phyloP scores from a whole-genome alignment of 2,329 filamentous ascomycete species.

The Bipolaris cookei region DNA sequence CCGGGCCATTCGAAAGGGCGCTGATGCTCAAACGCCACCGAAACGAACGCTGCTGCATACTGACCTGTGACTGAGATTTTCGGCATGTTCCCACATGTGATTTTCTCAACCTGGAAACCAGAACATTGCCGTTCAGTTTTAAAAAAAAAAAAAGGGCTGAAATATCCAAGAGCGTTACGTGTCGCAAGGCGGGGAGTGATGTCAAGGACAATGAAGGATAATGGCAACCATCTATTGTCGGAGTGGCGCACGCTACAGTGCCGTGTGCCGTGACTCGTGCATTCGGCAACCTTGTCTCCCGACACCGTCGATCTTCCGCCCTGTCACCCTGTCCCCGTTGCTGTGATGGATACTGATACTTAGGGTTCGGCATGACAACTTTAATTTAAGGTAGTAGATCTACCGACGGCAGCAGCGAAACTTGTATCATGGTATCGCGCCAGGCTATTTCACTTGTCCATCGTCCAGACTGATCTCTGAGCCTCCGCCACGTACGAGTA shows the following conservation, averaged over 20 bases:
- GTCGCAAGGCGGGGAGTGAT: constrained; percentile 12
- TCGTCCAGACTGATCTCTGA: not conserved
- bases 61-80: not conserved
- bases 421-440: not conserved
- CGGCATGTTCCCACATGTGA: not conserved
- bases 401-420: not conserved
- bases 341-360: not conserved
- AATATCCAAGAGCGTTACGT: constrained; percentile 1
- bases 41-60: constrained; percentile 29
- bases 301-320: constrained; percentile 16
- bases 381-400: constrained; percentile 1
- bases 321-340: constrained; percentile 2
- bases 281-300: constrained; percentile 9
- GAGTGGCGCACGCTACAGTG: constrained; percentile 16
- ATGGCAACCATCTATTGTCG: constrained; percentile 22
- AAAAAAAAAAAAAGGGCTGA: not conserved
- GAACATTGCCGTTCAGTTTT: too few relatives aligned
- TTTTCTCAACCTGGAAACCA: not conserved
- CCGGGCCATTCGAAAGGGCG: constrained; percentile 20
- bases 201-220: constrained; percentile 11
- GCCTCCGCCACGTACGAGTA: too few relatives aligned
- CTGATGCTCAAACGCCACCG: constrained; percentile 33
- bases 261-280: constrained; percentile 9
- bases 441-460: not conserved
- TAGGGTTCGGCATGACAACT: not conserved